Evolutionary conservation across 2,329 filamentous ascomycete genomes (phyloP), one percentile per base, ranked within the genome.

Genomic region (Cercospora sp.): DNA sequence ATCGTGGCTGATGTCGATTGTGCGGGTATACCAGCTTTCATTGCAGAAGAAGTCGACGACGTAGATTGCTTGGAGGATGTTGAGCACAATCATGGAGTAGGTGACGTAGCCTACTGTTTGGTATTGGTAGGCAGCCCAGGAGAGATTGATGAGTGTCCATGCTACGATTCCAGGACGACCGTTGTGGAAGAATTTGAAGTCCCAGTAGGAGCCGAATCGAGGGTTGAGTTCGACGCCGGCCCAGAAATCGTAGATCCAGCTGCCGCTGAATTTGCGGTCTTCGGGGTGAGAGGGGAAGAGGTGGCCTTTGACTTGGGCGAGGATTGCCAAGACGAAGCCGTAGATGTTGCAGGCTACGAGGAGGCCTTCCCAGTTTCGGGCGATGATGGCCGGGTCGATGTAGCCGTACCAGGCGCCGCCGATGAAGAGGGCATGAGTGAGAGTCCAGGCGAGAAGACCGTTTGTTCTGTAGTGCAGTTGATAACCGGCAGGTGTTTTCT

Each of bases 1-100:
- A 18, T 73, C 71, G 64, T 73, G 71, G 65, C 61, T 66, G 63
- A 73, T 73, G 66, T 73, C 71, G 62, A 73, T 69, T 2, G 71
- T 73, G 20, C 71, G 60, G 2, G 67, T 67, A 51, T 72, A 70
- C 68, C 70, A 72, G 65, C 67, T 66, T 55, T 72, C 70, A 63
- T 72, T 70, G 63, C 67, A 48, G 58, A 71, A 71, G 68, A 72
- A 72, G 67, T 72, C 70, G 28, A 72, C 63, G 16, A 72, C 70
- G 36, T 72, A 72, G 30, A 67, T 61, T 8, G 64, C 69, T 26
- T 72, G 70, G n/a, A 72, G 62, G 63, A 71, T 62, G 42, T 68
- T 60, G 28, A 69, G 62, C 13, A 72, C 58, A 7, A 71, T 16
- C 70, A 72, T 72, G 26, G 70, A 71, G 57, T 66, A 58, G 12